A percentile compares a stretch with the other conserved stretches of the same genome.
Evolutionary conservation across 2,329 filamentous ascomycete species (phyloP).

Genomic region (Sclerotiophoma versabilis): DNA sequence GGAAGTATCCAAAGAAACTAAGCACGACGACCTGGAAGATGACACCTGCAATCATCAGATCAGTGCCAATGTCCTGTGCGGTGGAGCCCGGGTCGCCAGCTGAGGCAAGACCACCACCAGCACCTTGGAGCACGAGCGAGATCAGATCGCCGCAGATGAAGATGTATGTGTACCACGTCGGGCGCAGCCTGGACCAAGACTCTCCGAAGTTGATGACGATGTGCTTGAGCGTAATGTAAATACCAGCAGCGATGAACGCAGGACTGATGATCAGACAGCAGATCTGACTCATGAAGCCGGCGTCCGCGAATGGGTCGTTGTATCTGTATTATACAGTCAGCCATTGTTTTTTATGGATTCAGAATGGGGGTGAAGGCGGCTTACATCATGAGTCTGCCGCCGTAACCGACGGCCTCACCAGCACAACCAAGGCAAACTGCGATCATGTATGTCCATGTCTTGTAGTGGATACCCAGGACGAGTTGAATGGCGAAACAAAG

Average conservation of each 20-base stretch:
- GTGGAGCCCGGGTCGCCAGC: constrained; percentile 54
- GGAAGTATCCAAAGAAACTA: constrained; percentile 55
- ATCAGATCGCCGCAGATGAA: constrained; percentile 67
- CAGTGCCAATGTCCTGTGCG: constrained; percentile 55
- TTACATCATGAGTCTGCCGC: constrained; percentile 61
- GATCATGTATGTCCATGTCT: constrained; percentile 64
- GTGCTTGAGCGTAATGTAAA: constrained; percentile 65
- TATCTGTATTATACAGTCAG: constrained; percentile 11
- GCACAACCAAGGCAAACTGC: constrained; percentile 58
- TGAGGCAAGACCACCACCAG: constrained; percentile 65
- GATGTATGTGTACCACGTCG: constrained; percentile 61
- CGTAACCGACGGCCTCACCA: constrained; percentile 64
- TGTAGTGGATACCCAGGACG: constrained; percentile 57
- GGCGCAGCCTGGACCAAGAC: constrained; percentile 37
- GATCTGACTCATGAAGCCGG: constrained; percentile 62
- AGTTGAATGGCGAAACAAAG: constrained; percentile 58
- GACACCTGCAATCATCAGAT: constrained; percentile 66
- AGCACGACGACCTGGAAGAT: constrained; percentile 63
- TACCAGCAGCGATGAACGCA: constrained; percentile 62
- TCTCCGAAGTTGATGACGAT: constrained; percentile 63
- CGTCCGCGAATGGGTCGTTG: constrained; percentile 58
- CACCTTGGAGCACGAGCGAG: constrained; percentile 66
- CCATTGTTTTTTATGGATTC: not conserved
- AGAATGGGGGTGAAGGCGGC: not conserved
- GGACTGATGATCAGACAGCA: constrained; percentile 64